Percentiles rank a stretch among this genome's conserved stretches.
phyloP scores from a whole-genome alignment of 2,329 filamentous ascomycete species.

The Calonectria crousiana region DNA sequence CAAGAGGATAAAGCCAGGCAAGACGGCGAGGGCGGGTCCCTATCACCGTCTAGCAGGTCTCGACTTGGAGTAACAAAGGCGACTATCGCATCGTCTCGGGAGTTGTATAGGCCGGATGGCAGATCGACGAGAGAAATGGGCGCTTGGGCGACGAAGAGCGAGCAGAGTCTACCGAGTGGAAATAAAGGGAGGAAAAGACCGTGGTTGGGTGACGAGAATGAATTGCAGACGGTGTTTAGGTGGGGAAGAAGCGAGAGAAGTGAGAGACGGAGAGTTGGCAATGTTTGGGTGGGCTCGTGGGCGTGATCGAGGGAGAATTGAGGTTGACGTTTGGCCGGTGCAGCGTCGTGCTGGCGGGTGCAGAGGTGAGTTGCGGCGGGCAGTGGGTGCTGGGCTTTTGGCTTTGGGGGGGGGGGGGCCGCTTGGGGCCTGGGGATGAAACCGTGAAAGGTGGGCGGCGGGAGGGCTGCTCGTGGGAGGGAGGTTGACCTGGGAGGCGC shows the following conservation, averaged over 20 bases:
- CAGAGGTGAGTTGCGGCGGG: constrained; percentile 7
- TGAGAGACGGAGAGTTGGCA: constrained; percentile 25
- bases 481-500: constrained; percentile 45
- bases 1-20: constrained; percentile 18
- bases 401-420: constrained; percentile 22
- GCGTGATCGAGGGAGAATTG: constrained; percentile 27
- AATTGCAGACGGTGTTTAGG: not conserved
- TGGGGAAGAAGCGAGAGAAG: constrained; percentile 8
- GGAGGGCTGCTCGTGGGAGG: constrained; percentile 42
- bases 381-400: constrained; percentile 23
- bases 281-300: constrained; percentile 23
- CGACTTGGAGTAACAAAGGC: constrained; percentile 35
- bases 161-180: constrained; percentile 1
- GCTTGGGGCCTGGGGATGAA: constrained; percentile 26
- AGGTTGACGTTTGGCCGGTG: constrained; percentile 37
- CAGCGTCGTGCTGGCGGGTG: constrained; percentile 13
- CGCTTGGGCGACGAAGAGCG: constrained; percentile 29
- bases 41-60: constrained; percentile 42
- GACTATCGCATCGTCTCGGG: constrained; percentile 46
- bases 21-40: constrained; percentile 40
- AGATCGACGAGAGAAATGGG: constrained; percentile 23
- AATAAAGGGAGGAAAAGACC: not conserved
- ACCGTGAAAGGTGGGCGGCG: constrained; percentile 34
- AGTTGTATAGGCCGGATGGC: constrained; percentile 34
- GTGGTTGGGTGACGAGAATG: not conserved